Base-by-base conservation (phyloP, 352 stramenopile genomes). In the Phytophthora crassamura region DNA sequence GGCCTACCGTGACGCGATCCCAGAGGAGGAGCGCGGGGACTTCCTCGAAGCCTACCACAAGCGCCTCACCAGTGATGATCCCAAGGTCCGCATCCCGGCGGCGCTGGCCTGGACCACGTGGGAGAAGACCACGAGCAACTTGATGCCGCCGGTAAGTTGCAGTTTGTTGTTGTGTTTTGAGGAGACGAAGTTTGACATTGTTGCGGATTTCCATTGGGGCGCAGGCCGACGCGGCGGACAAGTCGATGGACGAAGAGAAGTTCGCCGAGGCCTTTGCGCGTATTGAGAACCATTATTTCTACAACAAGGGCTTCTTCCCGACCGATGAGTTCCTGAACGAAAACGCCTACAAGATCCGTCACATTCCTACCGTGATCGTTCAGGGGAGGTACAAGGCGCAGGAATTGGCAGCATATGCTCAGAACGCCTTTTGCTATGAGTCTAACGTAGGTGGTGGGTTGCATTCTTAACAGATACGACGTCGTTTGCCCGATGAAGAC, bases 221-320 rank as follows among this genome's bases (percentile, higher is more conserved):
- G 15, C 43, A 86, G 79, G 39, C 72, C 10, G 73, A 95, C 60
- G 78, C 82, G 1, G 79, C 74, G n/a, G 75, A 82, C 33, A 91
- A 93, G 76, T 92, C 84, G 40, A 94, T 91, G 78, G 77, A 69
- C 33, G 84, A 97, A 43, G 67, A 74, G 22, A 86, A 88, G 63
- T 97, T 97, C 59, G 85, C 90, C 7, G 82, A 96, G 61, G 89
- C 93, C 2, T 98, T 98, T 66, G 92, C 91, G 28, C 84, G 92
- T 45, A 98, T 98, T 59, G 93, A 98, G 75, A 97, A 95, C 77
- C 92, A 98, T 66, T 98, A 96, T 72, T 98, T 98, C 30, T 67
- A 91, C 38, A 86, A 98, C 76, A 85, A 91, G 45, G 93, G 88
- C 18, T 98, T 96, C 73, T 97, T 98, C 70, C 83, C 89, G 7